A percentile compares a stretch with the other conserved stretches of the same genome.
Conservation (phyloP, 108 stramenopile genomes). For the Tribonema minus region DNA sequence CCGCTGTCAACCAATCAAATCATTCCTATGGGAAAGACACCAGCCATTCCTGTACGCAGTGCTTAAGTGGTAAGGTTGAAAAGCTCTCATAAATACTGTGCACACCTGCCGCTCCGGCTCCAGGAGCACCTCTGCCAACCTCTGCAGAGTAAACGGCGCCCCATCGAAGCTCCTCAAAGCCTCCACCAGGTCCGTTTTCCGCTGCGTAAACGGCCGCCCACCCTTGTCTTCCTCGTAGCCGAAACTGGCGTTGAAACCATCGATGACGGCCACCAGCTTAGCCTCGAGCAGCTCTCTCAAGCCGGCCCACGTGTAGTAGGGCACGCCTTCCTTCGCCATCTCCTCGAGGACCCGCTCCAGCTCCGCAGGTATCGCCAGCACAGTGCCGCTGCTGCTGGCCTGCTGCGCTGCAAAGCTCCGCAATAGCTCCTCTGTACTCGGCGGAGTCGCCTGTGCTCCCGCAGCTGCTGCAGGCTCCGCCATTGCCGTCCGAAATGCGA, state of each 20-base stretch:
- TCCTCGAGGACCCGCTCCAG: conserved; percentile 18
- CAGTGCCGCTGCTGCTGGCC: too few species aligned
- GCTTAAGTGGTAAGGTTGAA: too few species aligned
- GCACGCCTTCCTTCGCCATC: conserved; percentile 14
- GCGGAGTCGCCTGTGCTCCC: too few species aligned
- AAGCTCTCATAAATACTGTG: too few species aligned
- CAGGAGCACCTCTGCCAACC: conserved; percentile 22
- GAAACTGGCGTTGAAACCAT: conserved; percentile 1
- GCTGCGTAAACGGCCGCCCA: conserved; percentile 2
- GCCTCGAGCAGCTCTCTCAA: conserved; percentile 25
- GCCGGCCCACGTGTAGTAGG: conserved; percentile 28
- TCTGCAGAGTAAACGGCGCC: conserved; percentile 28
- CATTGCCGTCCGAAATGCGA: too few species aligned
- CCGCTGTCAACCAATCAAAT: too few species aligned
- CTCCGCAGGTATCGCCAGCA: conserved; percentile 15
- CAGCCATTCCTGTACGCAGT: too few species aligned
- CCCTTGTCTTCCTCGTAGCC: not conserved
- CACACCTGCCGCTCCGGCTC: too few species aligned
- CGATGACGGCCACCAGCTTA: conserved; percentile 8
- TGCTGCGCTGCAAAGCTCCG: too few species aligned
- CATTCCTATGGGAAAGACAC: too few species aligned
- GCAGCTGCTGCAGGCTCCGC: too few species aligned
- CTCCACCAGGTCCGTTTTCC: conserved; percentile 22
- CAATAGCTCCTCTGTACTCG: too few species aligned
- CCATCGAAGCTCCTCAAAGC: conserved; percentile 15